These are phyloP conservation scores for Trichophyton verrucosum DNA, from an alignment of 2,329 filamentous ascomycete genomes.

Conservation along the genomic window DNA sequence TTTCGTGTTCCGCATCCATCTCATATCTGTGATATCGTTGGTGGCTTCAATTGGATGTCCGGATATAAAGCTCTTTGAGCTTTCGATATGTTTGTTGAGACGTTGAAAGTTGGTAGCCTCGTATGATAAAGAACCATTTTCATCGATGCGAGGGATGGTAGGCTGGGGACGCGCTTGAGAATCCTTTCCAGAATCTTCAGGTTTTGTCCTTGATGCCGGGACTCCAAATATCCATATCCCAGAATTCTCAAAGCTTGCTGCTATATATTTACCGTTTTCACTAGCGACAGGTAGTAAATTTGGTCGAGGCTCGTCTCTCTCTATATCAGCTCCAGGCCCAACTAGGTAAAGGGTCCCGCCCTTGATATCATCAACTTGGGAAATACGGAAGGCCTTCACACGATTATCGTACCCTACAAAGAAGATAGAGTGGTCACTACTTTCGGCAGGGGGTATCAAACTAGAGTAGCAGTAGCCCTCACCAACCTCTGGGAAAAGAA, in stretches of 20 bases:
- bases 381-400: constrained; percentile 65
- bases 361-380: constrained; percentile 59
- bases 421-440: constrained; percentile 55
- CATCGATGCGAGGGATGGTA: constrained; percentile 12
- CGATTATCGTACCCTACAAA: constrained; percentile 65
- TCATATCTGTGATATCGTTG: constrained; percentile 51
- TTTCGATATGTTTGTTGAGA: constrained; percentile 24
- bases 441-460: constrained; percentile 40
- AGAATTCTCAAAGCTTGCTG: constrained; percentile 58
- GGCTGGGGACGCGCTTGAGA: neutral
- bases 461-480: constrained; percentile 67
- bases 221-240: constrained; percentile 71
- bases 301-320: constrained; percentile 50
- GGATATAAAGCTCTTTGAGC: constrained; percentile 56
- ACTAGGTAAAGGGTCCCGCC: constrained; percentile 72
- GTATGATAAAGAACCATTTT: constrained; percentile 16
- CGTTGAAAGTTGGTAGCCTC: constrained; percentile 17
- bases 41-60: constrained; percentile 55
- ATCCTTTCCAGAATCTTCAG: neutral
- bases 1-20: constrained; percentile 54
- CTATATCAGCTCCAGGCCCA: constrained; percentile 42
- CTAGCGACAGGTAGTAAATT: constrained; percentile 58
- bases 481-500: constrained; percentile 70
- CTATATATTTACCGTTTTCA: constrained; percentile 57
- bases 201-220: constrained; percentile 44